Conservation (phyloP, 208 protist species). For the Eutreptiella sp. region DNA sequence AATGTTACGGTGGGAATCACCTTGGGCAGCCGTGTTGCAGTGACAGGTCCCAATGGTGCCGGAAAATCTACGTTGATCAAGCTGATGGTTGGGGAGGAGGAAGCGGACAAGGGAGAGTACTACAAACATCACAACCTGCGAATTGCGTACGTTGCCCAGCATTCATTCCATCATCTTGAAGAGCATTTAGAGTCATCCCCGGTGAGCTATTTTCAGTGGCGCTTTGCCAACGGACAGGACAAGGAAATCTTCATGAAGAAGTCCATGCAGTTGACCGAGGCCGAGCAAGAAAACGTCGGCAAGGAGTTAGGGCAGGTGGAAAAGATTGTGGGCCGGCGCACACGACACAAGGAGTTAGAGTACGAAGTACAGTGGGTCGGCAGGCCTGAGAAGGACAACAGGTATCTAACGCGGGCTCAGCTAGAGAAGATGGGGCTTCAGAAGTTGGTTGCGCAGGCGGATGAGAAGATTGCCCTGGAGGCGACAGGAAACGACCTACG, state of each 20-base stretch:
- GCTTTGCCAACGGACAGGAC: slow-evolving; percentile 5
- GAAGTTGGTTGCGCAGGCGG: too few relatives aligned
- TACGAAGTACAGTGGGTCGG: too few relatives aligned
- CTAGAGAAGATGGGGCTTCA: too few relatives aligned
- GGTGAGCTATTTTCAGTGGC: slow-evolving; percentile 6
- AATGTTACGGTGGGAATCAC: slow-evolving; percentile 14
- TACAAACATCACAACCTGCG: slow-evolving; percentile 25
- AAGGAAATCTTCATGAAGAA: slow-evolving; percentile 4
- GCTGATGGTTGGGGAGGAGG: slow-evolving; percentile 13
- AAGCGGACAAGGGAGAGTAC: not conserved
- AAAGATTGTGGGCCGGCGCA: too few relatives aligned
- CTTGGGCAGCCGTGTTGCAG: not conserved
- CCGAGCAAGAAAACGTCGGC: not conserved
- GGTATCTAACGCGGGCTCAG: too few relatives aligned
- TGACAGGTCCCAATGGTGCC: slow-evolving; percentile 13
- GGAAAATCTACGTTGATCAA: slow-evolving; percentile 27
- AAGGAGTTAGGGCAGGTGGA: slow-evolving; percentile 1
- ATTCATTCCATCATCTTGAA: slow-evolving; percentile 21
- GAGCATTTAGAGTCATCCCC: slow-evolving; percentile 17
- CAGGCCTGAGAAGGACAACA: too few relatives aligned
- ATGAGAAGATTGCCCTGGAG: slow-evolving; percentile 7
- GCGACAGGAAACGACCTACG: slow-evolving; percentile 1
- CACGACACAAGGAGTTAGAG: too few relatives aligned
- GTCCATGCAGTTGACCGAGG: slow-evolving; percentile 9
- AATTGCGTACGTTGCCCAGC: slow-evolving; percentile 21